These are phyloP conservation scores for Fusarium kyushuense DNA, from an alignment of 2,329 filamentous ascomycete genomes.

Conservation along the genomic window DNA sequence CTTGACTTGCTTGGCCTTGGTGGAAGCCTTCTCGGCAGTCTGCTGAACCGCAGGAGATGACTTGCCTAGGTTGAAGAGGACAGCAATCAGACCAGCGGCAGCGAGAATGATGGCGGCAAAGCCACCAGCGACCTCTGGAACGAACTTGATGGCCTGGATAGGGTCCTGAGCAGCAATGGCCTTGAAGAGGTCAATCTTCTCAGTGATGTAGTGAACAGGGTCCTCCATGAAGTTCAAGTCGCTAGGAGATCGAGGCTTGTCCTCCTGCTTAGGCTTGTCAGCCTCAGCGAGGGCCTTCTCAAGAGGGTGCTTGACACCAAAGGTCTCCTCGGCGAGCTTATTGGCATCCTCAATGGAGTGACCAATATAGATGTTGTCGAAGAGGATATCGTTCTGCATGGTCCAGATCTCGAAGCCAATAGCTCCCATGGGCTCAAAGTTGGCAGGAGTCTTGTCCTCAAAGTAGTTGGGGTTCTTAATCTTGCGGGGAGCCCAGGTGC, in stretches of 20 bases:
- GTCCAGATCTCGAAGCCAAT: conserved; percentile 99
- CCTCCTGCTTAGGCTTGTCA: conserved; percentile 77
- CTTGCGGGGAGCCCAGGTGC: conserved; percentile 92
- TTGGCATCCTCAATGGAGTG: conserved; percentile 94
- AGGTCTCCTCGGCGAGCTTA: conserved; percentile 89
- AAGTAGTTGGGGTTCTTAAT: conserved; percentile 97
- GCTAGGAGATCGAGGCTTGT: conserved; percentile 75
- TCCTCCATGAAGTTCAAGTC: conserved; percentile 92
- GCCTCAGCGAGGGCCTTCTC: conserved; percentile 86
- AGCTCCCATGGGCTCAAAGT: conserved; percentile 98
- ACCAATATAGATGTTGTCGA: conserved; percentile 99
- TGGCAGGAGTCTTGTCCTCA: conserved; percentile 95
- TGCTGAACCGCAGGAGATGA: conserved; percentile 80
- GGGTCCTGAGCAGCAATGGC: conserved; percentile 85
- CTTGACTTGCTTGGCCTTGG: conserved; percentile 78
- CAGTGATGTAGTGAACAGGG: conserved; percentile 86
- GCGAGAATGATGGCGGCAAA: conserved; percentile 78
- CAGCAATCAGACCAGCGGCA: conserved; percentile 76
- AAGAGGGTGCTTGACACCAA: conserved; percentile 84
- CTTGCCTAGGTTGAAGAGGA: conserved; percentile 72
- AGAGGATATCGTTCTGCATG: conserved; percentile 98
- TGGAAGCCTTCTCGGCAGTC: conserved; percentile 72
- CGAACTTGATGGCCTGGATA: conserved; percentile 84
- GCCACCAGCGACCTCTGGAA: conserved; percentile 90
- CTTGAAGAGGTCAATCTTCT: conserved; percentile 94